Base-by-base conservation (phyloP, 352 stramenopile species). In the Blastocystis hominis region DNA sequence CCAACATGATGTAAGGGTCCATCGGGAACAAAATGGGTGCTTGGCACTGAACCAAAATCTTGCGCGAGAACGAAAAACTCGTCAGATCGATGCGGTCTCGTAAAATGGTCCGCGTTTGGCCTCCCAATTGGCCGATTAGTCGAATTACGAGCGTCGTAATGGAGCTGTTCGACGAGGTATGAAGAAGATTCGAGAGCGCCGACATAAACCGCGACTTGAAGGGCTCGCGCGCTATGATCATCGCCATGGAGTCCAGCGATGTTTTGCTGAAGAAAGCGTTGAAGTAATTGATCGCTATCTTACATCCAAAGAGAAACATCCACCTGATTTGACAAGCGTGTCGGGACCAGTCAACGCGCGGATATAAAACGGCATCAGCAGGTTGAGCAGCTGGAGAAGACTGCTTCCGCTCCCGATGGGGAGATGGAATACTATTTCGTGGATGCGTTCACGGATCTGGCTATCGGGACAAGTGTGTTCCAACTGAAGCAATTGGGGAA, bases 271-370 rank as follows among this genome's bases (percentile, higher is more conserved):
- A 66, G 30, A 69, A 84, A 38, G 54, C 30, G 9, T 84, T 53
- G n/a, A 84, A 68, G 53, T 66, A 84, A 36, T 56, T 84, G 13
- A 84, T 64, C 20, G 72, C 72, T 84, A 84, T 38, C 3, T 46
- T 6, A 68, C 1, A 66, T 1, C n/a, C 6, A 9, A 15, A 36
- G 2, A 24, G 24, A 1, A n/a, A 53, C 15, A n/a, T 1, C 6
- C 34, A 84, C 72, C 50, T 38, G 46, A 38, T 17, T 38, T 50
- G 50, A 66, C 36, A 3, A 84, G 72, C 13, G 72, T 84, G 0
- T 84, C 72, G 15, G 72, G 72, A 24, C 72, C 72, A 38, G 53
- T 42, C 6, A 84, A 53, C 3, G 47, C 72, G 15, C 68, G 59
- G 3, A 84, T 34, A 30, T 84, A 84, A 13, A 84, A 34, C 1